Evolutionary conservation across 2,329 filamentous ascomycete genomes (phyloP), one percentile per base, ranked within the genome.

Genomic region (Colletotrichum tamarilloi): DNA sequence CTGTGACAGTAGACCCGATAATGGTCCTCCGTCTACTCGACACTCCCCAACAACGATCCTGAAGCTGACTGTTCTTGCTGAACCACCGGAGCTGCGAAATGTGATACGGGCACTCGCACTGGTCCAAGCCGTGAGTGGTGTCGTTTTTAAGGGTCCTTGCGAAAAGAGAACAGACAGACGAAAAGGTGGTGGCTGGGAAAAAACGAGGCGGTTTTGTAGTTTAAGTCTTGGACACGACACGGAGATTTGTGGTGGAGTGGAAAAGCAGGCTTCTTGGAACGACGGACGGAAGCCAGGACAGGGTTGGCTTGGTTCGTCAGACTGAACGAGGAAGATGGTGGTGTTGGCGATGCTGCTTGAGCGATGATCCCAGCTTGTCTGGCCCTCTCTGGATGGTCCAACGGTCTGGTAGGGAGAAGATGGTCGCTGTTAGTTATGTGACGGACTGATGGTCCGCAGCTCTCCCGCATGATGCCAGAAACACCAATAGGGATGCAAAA

Each of bases 231-330:
- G 70, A 67, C 30, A 42, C 46, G 32, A 60, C 53, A 65, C 53
- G 60, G 67, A 66, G 38, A 32, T 28, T 59, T 24, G 22, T 52
- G 62, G 62, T 63, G 72, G 63, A 63, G 56, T 16, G 56, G 14
- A 55, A 72, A 74, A 67, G 68, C 72, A 74, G 72, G 68, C 72
- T 63, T 73, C 66, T 63, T 32, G 62, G 16, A 62, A 26, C 42
- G 42, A 49, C 42, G 42, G 57, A 46, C 12, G 62, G 63, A 52
- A 55, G 57, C 68, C 63, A 49, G 72, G 72, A 59, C 72, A 67
- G 60, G 71, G 67, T 53, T 22, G 32, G 59, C 28, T 62, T 46
- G 30, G 30, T 14, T 59, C 28, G 58, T 46, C 55, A 53, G 52
- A 60, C 42, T 30, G 35, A n/a, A 30, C 46, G 67, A 60, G 56